A percentile compares a stretch with the other conserved stretches of the same genome.
Conservation (phyloP, 768 basidiomycete species). For the Collybia nuda region DNA sequence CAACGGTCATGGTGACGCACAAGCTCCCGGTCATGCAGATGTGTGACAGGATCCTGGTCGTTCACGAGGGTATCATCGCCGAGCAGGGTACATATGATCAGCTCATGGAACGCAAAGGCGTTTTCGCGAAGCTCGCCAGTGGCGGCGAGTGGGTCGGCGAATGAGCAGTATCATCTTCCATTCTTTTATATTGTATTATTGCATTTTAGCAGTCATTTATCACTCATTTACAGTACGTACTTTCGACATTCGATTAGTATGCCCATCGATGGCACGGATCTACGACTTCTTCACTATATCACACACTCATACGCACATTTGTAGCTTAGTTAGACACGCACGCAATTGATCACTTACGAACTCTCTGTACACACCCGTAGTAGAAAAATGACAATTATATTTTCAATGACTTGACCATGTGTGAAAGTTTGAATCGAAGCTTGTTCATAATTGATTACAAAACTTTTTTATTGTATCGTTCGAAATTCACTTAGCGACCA, state of each 20-base stretch:
- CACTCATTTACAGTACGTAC: not conserved
- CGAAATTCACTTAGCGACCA: too few relatives aligned
- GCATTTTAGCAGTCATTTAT: not conserved
- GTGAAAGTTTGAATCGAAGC: too few relatives aligned
- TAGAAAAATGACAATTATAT: too few relatives aligned
- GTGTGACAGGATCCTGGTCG: constrained; percentile 86
- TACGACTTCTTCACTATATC: not conserved
- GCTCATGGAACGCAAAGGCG: constrained; percentile 63
- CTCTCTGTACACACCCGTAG: too few relatives aligned
- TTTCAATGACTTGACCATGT: too few relatives aligned
- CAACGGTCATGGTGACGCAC: constrained; percentile 93
- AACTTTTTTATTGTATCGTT: too few relatives aligned
- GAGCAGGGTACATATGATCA: constrained; percentile 79
- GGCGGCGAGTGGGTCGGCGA: constrained; percentile 45
- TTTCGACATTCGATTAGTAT: constrained; percentile 4
- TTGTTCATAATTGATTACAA: too few relatives aligned
- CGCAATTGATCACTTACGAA: not conserved
- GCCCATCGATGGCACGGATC: not conserved
- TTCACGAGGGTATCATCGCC: constrained; percentile 73
- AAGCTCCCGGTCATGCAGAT: constrained; percentile 87
- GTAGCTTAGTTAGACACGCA: constrained; percentile 1
- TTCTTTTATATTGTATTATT: not conserved
- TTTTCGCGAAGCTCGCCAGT: constrained; percentile 75
- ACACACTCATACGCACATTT: constrained; percentile 2
- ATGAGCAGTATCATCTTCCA: constrained; percentile 1